These are phyloP conservation scores for Mortierella sp. DNA, from an alignment of 371 early-diverging fungal species.

Conservation along the genomic window DNA sequence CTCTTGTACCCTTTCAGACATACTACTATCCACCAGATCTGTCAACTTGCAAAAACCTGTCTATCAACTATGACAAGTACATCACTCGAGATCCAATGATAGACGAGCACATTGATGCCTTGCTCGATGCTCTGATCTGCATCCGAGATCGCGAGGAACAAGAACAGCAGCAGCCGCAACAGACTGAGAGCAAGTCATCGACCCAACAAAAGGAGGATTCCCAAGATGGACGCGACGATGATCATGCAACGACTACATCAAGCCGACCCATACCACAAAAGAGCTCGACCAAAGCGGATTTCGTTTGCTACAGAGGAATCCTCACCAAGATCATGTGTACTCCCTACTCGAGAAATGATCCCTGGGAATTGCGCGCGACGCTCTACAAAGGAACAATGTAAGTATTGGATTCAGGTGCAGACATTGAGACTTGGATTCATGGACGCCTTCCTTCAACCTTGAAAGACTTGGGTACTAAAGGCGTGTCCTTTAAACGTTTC, in stretches of 20 bases:
- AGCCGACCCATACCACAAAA: slow-evolving; percentile 63
- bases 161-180: neutral
- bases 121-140: slow-evolving; percentile 72
- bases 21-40: slow-evolving; percentile 75
- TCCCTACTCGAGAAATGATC: slow-evolving; percentile 78
- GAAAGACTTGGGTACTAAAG: no score
- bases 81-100: slow-evolving; percentile 67
- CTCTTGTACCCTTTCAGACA: slow-evolving; percentile 57
- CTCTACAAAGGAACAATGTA: slow-evolving; percentile 66
- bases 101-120: slow-evolving; percentile 84
- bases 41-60: slow-evolving; percentile 60
- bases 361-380: slow-evolving; percentile 85
- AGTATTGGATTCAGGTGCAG: no score
- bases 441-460: no score
- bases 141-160: slow-evolving; percentile 45
- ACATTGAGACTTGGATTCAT: no score
- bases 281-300: slow-evolving; percentile 40
- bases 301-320: slow-evolving; percentile 82
- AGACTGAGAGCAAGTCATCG: no score
- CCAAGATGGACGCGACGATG: no score
- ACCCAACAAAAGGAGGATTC: no score
- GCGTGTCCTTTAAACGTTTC: no score
- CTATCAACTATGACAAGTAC: slow-evolving; percentile 69
- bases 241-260: slow-evolving; percentile 9
- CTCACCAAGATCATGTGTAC: slow-evolving; percentile 86